Base-by-base conservation (phyloP, 345 rosid species). In the Bruguiera parviflora region DNA sequence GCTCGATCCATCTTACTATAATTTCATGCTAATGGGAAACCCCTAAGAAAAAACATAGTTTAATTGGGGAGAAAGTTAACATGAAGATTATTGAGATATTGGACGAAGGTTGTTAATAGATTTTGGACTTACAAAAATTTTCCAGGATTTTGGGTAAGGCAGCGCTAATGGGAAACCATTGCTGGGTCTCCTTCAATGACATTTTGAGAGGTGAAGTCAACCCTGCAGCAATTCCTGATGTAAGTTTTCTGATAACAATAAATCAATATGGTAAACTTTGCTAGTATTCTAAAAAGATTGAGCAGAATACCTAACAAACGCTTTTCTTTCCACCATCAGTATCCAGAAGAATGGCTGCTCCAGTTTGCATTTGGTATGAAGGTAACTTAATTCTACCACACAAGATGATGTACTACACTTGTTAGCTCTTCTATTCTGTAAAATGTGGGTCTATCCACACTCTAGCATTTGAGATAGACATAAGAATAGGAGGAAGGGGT, bases 321-420 rank as follows among this genome's bases (percentile, higher is more conserved):
- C 52, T 63, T 33, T 64, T 74, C 53, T 72, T 67, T 59, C 15
- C 4, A 32, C 71, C 80, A 60, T 62, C 86, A 88, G 90, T 77
- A 76, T 67, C 84, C 89, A 29, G 84, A 74, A 28, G 90, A 88
- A 75, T 88, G 90, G 93, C 72, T 86, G 2, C 80, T 76, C 64
- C 93, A 88, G 76, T 79, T 86, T 71, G 83, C 75, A 33, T 78
- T 84, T 4, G 93, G 90, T 51, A 71, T 86, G 78, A 83, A 84
- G 93, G 93, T 88, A 84, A 84, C 47, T 59, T 53, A 47, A 33
- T 22, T 72, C 18, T 53, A 21, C 22, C 4, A 5, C 33, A 43
- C 49, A 43, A 43, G 5, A 43, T 13, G 49, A 43, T 43, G 5
- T 11, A 43, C 18, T 43, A 43, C 49, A 43, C 49, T 43, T 65